Base-by-base conservation (phyloP, 176 grass and related monocot species). In the Oryza coarctata region DNA sequence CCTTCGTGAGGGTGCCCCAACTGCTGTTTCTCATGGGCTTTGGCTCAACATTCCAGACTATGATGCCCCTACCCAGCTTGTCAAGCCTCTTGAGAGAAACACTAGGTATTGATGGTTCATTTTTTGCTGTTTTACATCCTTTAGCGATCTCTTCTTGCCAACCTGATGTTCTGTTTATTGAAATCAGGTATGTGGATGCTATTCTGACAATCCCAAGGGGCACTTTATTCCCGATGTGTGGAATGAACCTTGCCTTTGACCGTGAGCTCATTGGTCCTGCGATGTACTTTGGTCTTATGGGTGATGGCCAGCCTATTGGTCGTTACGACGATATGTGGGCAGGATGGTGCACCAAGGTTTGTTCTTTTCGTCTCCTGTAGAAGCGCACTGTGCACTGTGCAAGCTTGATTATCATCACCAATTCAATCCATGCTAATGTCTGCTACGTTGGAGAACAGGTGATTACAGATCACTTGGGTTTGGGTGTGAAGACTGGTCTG, bases 241-340 rank as follows among this genome's bases (percentile, higher is more conserved):
- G 91, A 82, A 93, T 93, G 91, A 93, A 93, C 76, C 85, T 93
- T 71, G 91, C 91, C 1, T 93, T 93, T 67, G 77, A 93, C 44
- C 91, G 91, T 73, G 91, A 93, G 70, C 85, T 93, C 70, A 93
- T 93, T 83, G 91, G 91, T 69, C 88, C 91, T 83, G 91, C 91
- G 1, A 93, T 93, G 91, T 93, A 93, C 71, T 93, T 93, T 0
- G 88, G 91, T 75, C 91, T 93, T 73, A 93, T 90, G 91, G 91
- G 91, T 76, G 88, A 93, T 76, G 88, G 85, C 58, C 91, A 93
- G 78, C 91, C 91, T 68, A 90, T 93, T 77, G 88, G 88, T 35
- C 91, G 91, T 43, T 93, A 93, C 29, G 91, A 93, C 4, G 91
- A 93, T 68, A 93, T 93, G 91, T 93, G 91, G 91, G 88, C 91